phyloP scores from a whole-genome alignment of 148 eudicot genomes.

The Camellia lanceoleosa region DNA sequence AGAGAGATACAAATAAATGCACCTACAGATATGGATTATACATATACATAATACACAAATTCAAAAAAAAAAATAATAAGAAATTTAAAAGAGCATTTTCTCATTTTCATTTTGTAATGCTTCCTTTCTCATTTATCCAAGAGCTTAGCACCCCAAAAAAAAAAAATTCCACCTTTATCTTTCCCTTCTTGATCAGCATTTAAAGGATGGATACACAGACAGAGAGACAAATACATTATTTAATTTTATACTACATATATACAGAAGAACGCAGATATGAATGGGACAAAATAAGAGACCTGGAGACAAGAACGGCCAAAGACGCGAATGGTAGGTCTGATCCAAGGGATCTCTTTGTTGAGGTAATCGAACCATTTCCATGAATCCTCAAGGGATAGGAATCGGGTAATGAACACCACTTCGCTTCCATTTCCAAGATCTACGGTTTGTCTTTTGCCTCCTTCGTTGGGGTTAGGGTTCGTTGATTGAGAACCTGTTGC shows the following conservation, averaged over 20 bases:
- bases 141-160: no score
- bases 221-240: no score
- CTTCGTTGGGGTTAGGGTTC: conserved; percentile 3
- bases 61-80: not conserved
- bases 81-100: no score
- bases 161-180: no score
- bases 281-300: conserved; percentile 29
- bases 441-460: not conserved
- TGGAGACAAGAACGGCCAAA: conserved; percentile 70
- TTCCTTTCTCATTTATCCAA: no score
- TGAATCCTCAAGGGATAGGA: conserved; percentile 45
- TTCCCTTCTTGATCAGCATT: no score
- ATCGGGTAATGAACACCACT: conserved; percentile 44
- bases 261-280: not conserved
- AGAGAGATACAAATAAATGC: not conserved
- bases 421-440: conserved; percentile 73
- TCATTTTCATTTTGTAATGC: no score
- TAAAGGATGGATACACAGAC: not conserved
- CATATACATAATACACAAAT: not conserved
- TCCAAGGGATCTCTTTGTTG: conserved; percentile 73
- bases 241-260: not conserved
- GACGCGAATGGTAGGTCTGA: conserved; percentile 77
- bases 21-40: not conserved
- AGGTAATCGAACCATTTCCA: conserved; percentile 64
- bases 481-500: not conserved